Base-by-base conservation (phyloP, 2,329 filamentous ascomycete genomes). In the Colletotrichum sp. region DNA sequence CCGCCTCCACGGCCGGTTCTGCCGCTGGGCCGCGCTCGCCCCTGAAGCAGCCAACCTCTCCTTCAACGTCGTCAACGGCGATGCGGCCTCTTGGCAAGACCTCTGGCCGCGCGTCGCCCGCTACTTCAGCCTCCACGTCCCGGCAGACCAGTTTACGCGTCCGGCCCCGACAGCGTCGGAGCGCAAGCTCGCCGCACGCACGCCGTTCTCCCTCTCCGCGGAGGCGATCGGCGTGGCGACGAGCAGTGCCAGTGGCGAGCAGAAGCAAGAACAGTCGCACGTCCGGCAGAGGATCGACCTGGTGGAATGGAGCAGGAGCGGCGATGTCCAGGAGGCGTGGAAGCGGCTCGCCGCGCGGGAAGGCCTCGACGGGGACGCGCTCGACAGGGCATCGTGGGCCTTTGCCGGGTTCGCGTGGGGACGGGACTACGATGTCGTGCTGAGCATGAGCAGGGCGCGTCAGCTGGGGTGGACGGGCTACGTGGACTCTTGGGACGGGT, bases 401-500 rank as follows among this genome's bases (percentile, higher is more conserved):
- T 87, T 87, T 75, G 72, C 85, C 60, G 83, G 83, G n/a, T 87
- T 86, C 77, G 81, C 86, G n/a, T 80, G 88, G 48, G 85, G 86
- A 6, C 79, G 85, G 48, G 82, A 84, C 57, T 88, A 83, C 72
- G 82, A 85, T 78, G 63, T 85, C 8, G 83, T 87, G 2, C 78
- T 84, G 57, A 85, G 82, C 67, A 86, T 87, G 83, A 85, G 82
- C 71, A 88, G 88, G 79, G 86, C 86, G n/a, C 82, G 86, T 66
- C 83, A 84, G 77, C 79, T 81, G 65, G 86, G 85, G 1, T 88
- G 85, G 83, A 84, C 80, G 4, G 85, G 85, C 26, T 87, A 67
- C 70, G 78, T 78, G 18, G n/a, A 38, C 66, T 71, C 65, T 30
- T n/a, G 65, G 65, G n/a, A 67, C 9, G 32, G 58, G 28, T 24